Base-by-base conservation (phyloP, 441 rosid species). In the Codiaeum variegatum region DNA sequence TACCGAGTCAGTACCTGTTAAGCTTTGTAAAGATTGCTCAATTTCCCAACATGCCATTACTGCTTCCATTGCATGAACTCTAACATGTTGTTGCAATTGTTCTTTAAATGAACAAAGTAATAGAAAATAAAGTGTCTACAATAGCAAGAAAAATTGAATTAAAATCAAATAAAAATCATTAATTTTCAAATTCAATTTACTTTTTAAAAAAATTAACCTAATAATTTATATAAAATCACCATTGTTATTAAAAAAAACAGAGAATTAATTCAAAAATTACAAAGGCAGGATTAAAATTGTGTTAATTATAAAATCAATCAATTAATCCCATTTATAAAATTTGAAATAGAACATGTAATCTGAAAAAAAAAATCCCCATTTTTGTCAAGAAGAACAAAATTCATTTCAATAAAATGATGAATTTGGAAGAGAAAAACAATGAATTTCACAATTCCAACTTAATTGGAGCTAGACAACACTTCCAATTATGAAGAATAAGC, bases 41-140 rank as follows among this genome's bases (percentile, higher is more conserved):
- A 96, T 88, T 80, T 93, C 97, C 99, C 99, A 96, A 82, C 99
- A 96, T 40, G 99, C 97, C 98, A 96, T 93, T 29, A 96, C 99
- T 16, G 99, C 99, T 84, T 96, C 99, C 99, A 96, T 96, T 10
- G 98, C 98, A 82, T 96, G 99, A 64, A 96, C 98, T 64, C 99
- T 89, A 19, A 96, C 99, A 65, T 96, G 99, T 70, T 96, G 98
- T 77, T 96, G 99, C 67, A 96, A 79, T 85, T 93, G 99, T 73
- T 96, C 99, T 90, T 96, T 96, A 69, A 96, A 96, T 1, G 98
- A 89, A 72, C 98, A 96, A 32, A 96, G 93, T 85, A 96, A 81
- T 66, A 96, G 81, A 76, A 96, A 97, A 76, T 93, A 96, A 83
- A 93, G 98, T 40, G 99, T 88, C 99, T 96, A 73, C 77, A 76